Base-by-base conservation (phyloP, 2,329 filamentous ascomycete species). In the Neofusicoccum cordaticola region DNA sequence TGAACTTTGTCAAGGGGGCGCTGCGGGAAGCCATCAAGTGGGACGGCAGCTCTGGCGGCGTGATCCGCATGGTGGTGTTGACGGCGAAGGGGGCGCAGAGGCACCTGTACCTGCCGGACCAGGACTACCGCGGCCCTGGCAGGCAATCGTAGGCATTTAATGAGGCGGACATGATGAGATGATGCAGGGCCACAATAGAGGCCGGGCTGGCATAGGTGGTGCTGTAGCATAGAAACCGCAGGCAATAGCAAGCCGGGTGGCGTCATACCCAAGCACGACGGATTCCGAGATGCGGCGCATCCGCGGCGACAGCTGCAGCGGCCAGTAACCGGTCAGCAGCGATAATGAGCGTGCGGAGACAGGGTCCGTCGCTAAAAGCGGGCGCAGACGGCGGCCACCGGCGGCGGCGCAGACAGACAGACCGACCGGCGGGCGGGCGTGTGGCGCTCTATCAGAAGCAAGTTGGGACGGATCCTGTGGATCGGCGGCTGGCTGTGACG, bases 21-120 rank as follows among this genome's bases (percentile, higher is more conserved):
- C 83, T 99, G 75, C 84, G 87, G 74, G 94, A 99, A 84, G 95
- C 95, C 15, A 98, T 99, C 85, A 97, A 97, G 82, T 99, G 95
- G 95, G 95, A 99, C 77, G 95, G 95, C 69, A 97, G 93, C 83
- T 98, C 95, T 2, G 95, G 95, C 70, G 95, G 95, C 82, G 95
- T 99, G 66, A 99, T 99, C 74, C 88, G 95, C 71, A 92, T 99
- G 91, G 94, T 98, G 67, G 95, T 99, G 66, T 82, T 99, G 80
- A 99, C 94, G 68, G 88, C 88, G 73, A 88, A 90, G 75, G 95
- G 95, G 41, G 93, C 94, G 6, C 88, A 95, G 80, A 88, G 95
- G 81, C 95, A 98, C 83, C 81, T 99, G 76, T 99, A 98, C 79
- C 85, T 99, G 74, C 95, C 95, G 48, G 94, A 99, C 82, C 73